A percentile compares a stretch with the other conserved stretches of the same genome.
phyloP scores from a whole-genome alignment of 1,139 yeast species.

The Debaryomycetaceae sp. region DNA sequence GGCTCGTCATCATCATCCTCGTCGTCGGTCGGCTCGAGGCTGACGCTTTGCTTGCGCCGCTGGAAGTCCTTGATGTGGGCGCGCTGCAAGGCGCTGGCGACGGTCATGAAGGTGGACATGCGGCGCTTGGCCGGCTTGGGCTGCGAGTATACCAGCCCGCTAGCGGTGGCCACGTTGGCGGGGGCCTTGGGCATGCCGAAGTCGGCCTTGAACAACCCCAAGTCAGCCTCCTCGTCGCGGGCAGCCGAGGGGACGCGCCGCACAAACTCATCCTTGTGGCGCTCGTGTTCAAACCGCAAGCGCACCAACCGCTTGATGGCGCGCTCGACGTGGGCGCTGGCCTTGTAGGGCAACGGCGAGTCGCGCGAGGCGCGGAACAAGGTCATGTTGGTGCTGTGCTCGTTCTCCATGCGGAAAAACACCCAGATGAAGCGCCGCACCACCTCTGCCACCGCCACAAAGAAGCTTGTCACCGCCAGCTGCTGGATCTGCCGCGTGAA shows the following conservation, averaged over 20 bases:
- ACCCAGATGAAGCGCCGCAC: conserved; percentile 84
- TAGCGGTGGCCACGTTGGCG: not conserved
- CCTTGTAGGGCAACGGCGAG: conserved; percentile 74
- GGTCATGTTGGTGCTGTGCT: conserved; percentile 85
- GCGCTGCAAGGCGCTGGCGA: conserved; percentile 61
- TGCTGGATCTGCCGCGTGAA: conserved; percentile 78
- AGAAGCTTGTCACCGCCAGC: conserved; percentile 84
- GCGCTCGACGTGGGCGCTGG: conserved; percentile 31
- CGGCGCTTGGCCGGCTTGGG: conserved; percentile 15
- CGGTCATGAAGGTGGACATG: conserved; percentile 34
- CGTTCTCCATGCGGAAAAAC: conserved; percentile 90
- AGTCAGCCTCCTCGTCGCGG: conserved; percentile 12
- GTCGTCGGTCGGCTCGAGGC: conserved; percentile 34
- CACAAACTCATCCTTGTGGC: conserved; percentile 10
- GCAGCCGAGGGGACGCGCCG: conserved; percentile 8
- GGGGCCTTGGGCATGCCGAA: conserved; percentile 2
- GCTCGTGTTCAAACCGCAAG: conserved; percentile 22
- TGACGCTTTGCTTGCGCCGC: conserved; percentile 42
- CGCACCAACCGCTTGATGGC: conserved; percentile 40
- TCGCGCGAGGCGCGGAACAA: conserved; percentile 84
- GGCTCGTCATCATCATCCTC: conserved; percentile 35
- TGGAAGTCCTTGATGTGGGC: conserved; percentile 93
- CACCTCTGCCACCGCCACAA: conserved; percentile 77
- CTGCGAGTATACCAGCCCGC: not conserved
- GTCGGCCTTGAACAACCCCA: conserved; percentile 10